These are phyloP conservation scores for Phytophthora foliorum DNA, from an alignment of 352 stramenopile species.

Conservation along the genomic window DNA sequence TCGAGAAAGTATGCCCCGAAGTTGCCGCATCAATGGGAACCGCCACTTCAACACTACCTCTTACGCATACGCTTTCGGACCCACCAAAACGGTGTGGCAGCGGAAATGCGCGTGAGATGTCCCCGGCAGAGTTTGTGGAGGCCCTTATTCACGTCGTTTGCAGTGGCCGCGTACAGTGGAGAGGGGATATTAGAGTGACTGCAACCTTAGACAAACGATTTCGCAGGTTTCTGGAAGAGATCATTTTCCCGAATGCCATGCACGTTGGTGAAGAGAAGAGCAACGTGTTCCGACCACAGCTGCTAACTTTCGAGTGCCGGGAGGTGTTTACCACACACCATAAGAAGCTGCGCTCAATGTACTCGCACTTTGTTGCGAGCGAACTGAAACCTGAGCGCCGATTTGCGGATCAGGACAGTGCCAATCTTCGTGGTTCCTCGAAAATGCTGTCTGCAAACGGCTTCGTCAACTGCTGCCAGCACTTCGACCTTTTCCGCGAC, in stretches of 20 bases:
- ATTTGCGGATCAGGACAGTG: slow-evolving; percentile 18
- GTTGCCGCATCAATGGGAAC: slow-evolving; percentile 41
- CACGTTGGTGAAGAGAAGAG: slow-evolving; percentile 49
- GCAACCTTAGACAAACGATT: slow-evolving; percentile 52
- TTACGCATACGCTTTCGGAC: slow-evolving; percentile 30
- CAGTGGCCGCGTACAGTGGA: slow-evolving; percentile 48
- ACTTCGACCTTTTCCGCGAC: slow-evolving; percentile 67
- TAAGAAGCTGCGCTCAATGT: slow-evolving; percentile 52
- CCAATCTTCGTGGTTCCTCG: slow-evolving; percentile 2
- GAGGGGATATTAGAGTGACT: not conserved
- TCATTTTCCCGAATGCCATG: slow-evolving; percentile 66
- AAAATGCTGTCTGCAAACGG: slow-evolving; percentile 64
- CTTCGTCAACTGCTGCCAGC: slow-evolving; percentile 52
- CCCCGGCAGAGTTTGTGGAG: slow-evolving; percentile 73
- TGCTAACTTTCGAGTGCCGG: slow-evolving; percentile 61
- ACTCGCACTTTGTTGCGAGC: slow-evolving; percentile 48
- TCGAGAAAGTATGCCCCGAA: slow-evolving; percentile 62
- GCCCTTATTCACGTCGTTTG: slow-evolving; percentile 62
- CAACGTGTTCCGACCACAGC: slow-evolving; percentile 60
- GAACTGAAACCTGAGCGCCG: slow-evolving; percentile 14
- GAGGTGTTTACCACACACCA: slow-evolving; percentile 64
- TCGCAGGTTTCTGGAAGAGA: slow-evolving; percentile 57
- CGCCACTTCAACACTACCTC: slow-evolving; percentile 24
- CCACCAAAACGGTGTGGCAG: slow-evolving; percentile 25
- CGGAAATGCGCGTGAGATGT: slow-evolving; percentile 54